phyloP scores from a whole-genome alignment of 75 land plant genomes.

The Sequoia sempervirens region DNA sequence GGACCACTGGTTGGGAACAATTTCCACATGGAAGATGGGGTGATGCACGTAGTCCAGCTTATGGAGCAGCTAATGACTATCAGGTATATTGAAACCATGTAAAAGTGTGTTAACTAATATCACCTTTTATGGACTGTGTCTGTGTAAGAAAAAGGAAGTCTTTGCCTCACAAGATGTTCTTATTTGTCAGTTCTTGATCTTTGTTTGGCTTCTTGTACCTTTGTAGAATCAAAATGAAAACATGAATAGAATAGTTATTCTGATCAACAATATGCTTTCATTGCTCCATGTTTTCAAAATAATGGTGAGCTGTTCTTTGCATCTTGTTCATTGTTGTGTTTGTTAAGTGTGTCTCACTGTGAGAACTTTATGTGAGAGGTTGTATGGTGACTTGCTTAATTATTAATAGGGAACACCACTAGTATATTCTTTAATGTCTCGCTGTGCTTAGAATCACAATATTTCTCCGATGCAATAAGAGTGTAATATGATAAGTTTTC shows the following conservation, averaged over 20 bases:
- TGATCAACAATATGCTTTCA: neutral
- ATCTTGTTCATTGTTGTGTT: neutral
- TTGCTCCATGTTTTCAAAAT: neutral
- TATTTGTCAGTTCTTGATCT: neutral
- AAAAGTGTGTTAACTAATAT: neutral
- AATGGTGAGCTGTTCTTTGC: neutral
- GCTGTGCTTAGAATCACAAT: neutral
- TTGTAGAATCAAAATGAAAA: neutral
- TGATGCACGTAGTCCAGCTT: slow-evolving; percentile 80
- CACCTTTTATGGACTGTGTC: neutral
- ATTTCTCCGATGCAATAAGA: neutral
- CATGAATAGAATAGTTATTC: neutral
- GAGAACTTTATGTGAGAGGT: neutral
- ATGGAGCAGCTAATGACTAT: slow-evolving; percentile 78
- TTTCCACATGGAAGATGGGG: slow-evolving; percentile 89
- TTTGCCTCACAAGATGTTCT: neutral
- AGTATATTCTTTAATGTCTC: neutral
- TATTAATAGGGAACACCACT: neutral
- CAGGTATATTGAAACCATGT: slow-evolving; percentile 44
- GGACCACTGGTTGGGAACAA: slow-evolving; percentile 84
- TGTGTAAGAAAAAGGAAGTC: neutral
- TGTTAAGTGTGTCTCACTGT: neutral
- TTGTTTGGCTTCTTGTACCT: neutral
- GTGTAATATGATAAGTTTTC: neutral
- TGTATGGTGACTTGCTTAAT: neutral